Percentiles rank a stretch among this genome's conserved stretches.
These are phyloP conservation scores for Cokeromyces recurvatus DNA, from an alignment of 371 early-diverging fungal species.

Conservation along the genomic window DNA sequence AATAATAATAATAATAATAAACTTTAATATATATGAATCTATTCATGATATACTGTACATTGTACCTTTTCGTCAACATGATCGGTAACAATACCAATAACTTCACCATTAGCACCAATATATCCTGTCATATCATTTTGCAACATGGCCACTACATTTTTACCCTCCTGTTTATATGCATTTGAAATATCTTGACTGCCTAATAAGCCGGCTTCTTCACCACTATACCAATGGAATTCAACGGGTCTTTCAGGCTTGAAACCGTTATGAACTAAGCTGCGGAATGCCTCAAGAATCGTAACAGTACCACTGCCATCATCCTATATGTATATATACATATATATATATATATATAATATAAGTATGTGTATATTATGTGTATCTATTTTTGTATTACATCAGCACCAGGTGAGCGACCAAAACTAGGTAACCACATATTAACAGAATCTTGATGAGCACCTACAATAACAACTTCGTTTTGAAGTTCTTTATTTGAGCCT, in stretches of 20 bases:
- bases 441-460: slow-evolving; percentile 92
- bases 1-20: no score
- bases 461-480: slow-evolving; percentile 74
- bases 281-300: slow-evolving; percentile 85
- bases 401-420: slow-evolving; percentile 81
- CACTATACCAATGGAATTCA: slow-evolving; percentile 96
- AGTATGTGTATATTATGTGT: background rate
- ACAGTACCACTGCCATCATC: slow-evolving; percentile 91
- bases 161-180: slow-evolving; percentile 53
- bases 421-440: slow-evolving; percentile 80
- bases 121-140: slow-evolving; percentile 85
- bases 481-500: slow-evolving; percentile 43
- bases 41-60: background rate
- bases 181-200: slow-evolving; percentile 87
- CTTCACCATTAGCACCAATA: slow-evolving; percentile 53
- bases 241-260: slow-evolving; percentile 80
- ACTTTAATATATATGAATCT: no score
- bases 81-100: slow-evolving; percentile 84
- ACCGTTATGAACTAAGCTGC: slow-evolving; percentile 59
- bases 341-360: background rate
- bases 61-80: slow-evolving; percentile 58
- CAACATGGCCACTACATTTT: slow-evolving; percentile 72
- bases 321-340: slow-evolving; percentile 25
- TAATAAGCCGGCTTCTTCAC: slow-evolving; percentile 82
- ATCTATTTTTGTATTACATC: slow-evolving; percentile 40